Evolutionary conservation across 208 protist species (phyloP).

Genomic region (Trypanosoma congolense): DNA sequence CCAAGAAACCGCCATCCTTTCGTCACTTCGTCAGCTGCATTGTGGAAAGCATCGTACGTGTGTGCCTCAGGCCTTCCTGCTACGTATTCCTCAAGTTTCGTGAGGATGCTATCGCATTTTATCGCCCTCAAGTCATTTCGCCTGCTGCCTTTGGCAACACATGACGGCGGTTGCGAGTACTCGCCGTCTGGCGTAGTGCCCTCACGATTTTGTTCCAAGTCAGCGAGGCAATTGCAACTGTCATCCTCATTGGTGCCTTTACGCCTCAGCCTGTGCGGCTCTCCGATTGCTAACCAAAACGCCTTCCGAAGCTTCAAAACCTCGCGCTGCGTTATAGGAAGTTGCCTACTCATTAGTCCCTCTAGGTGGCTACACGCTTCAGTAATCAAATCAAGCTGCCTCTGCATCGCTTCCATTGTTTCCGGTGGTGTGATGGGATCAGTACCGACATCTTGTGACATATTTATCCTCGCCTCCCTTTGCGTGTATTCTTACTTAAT

Average conservation of each 20-base stretch:
- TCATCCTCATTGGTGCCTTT: conserved; percentile 1
- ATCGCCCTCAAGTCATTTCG: conserved; percentile 26
- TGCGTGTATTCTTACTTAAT: too few relatives aligned
- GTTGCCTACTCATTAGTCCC: conserved; percentile 31
- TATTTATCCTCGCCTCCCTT: too few relatives aligned
- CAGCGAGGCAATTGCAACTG: not conserved
- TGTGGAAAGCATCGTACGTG: conserved; percentile 6
- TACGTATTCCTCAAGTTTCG: conserved; percentile 50
- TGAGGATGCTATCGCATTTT: conserved; percentile 30
- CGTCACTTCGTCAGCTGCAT: not conserved
- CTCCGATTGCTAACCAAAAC: conserved; percentile 41
- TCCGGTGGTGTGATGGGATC: not conserved
- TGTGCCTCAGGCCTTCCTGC: conserved; percentile 5
- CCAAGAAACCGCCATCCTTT: conserved; percentile 15
- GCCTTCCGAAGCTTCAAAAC: conserved; percentile 49
- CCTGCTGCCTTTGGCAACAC: not conserved
- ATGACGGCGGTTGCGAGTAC: not conserved
- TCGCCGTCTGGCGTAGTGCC: not conserved
- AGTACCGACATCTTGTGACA: too few relatives aligned
- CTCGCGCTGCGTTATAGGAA: conserved; percentile 43
- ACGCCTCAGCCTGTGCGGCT: conserved; percentile 25
- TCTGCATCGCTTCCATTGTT: conserved; percentile 26
- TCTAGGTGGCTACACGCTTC: conserved; percentile 39
- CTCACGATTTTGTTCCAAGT: not conserved
- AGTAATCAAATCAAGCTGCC: conserved; percentile 50